Percentiles rank a stretch among this genome's conserved stretches.
phyloP scores from a whole-genome alignment of 768 basidiomycete species.

The Suillus spraguei region DNA sequence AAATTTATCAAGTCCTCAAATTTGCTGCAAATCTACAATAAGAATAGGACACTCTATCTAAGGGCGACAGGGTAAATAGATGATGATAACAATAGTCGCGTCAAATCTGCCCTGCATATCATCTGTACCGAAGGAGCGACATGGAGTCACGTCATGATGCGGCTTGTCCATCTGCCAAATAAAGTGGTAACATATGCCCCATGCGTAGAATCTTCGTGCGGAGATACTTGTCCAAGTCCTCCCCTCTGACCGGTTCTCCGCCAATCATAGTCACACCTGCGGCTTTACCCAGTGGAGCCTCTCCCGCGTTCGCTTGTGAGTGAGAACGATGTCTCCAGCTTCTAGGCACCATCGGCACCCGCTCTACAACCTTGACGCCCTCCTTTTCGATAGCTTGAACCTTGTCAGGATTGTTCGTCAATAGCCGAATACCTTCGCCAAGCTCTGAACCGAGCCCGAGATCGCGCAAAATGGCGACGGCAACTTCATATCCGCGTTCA shows the following conservation, averaged over 20 bases:
- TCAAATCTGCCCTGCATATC: not conserved
- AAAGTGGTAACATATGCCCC: conserved; percentile 87
- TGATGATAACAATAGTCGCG: not conserved
- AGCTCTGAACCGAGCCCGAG: conserved; percentile 67
- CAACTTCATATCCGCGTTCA: conserved; percentile 90
- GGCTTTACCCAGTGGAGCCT: conserved; percentile 33
- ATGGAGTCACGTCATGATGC: not conserved
- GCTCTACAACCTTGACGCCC: conserved; percentile 76
- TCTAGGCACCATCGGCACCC: conserved; percentile 93
- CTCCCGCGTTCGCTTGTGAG: conserved; percentile 11
- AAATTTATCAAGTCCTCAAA: not conserved
- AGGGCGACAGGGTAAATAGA: conserved; percentile 6
- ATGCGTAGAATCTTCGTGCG: conserved; percentile 95
- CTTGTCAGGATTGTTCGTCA: conserved; percentile 99
- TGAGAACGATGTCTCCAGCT: conserved; percentile 61
- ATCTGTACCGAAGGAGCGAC: not conserved
- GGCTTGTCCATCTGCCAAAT: conserved; percentile 1
- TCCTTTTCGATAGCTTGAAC: conserved; percentile 85
- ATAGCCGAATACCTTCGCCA: conserved; percentile 65
- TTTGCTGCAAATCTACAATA: not conserved
- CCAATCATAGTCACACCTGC: conserved; percentile 82
- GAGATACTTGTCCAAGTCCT: conserved; percentile 92
- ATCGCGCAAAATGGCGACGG: conserved; percentile 87
- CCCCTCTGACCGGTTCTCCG: conserved; percentile 71
- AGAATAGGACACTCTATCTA: conserved; percentile 4